phyloP scores from a whole-genome alignment of 176 grass and related monocot genomes.

The Phoenix dactylifera region DNA sequence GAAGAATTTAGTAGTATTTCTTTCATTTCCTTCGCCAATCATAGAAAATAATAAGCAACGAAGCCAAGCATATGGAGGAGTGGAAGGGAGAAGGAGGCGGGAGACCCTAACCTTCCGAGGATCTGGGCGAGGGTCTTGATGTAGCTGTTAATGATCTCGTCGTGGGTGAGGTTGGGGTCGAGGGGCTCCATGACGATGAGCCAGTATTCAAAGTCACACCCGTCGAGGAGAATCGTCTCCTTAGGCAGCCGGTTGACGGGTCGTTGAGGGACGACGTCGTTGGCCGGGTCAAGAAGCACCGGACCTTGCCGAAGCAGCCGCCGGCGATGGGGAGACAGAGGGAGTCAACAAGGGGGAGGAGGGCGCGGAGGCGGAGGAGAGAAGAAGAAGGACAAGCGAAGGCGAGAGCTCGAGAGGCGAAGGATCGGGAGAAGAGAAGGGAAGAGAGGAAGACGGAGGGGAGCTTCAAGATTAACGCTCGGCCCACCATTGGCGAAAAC shows the following conservation, averaged over 20 bases:
- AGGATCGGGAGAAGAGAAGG: background rate
- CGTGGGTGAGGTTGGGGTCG: slow-evolving; percentile 42
- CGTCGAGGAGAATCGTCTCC: slow-evolving; percentile 79
- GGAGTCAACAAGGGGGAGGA: background rate
- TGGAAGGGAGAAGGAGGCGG: too few species aligned
- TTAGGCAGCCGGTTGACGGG: slow-evolving; percentile 42
- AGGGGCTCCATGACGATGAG: slow-evolving; percentile 77
- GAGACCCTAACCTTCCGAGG: too few species aligned
- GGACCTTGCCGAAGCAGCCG: too few species aligned
- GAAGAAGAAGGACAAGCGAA: background rate
- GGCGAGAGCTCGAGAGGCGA: slow-evolving; percentile 14
- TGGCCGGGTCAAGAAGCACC: too few species aligned
- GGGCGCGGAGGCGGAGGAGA: slow-evolving; percentile 11
- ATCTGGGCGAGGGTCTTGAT: too few species aligned
- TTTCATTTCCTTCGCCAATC: too few species aligned
- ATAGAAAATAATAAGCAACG: too few species aligned
- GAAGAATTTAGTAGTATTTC: too few species aligned
- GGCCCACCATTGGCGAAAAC: too few species aligned
- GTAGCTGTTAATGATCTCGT: slow-evolving; percentile 75
- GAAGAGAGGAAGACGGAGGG: slow-evolving; percentile 1
- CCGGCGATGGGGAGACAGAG: too few species aligned
- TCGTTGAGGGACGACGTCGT: too few species aligned
- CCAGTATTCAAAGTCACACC: slow-evolving; percentile 88
- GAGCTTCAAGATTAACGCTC: background rate
- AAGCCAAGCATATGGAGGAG: too few species aligned